Base-by-base conservation (phyloP, 805 yeast species). In the Ogataea pilisensis region DNA sequence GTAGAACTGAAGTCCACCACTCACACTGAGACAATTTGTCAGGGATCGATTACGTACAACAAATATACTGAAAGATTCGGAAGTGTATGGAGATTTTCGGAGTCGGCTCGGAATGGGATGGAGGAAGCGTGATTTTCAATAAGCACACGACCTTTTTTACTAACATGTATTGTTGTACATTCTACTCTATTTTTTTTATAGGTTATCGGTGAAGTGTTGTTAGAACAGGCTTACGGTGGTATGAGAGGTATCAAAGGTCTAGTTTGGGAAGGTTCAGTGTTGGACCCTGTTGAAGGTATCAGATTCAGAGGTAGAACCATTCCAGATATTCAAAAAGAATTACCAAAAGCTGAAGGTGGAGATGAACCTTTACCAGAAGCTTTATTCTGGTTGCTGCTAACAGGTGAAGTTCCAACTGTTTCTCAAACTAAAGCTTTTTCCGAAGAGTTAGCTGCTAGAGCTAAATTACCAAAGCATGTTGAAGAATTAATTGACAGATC, bases 151-250 rank as follows among this genome's bases (percentile, higher is more conserved):
- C 24, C 4, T 6, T 8, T n/a, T 11, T 18, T 32, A 32, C 35
- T 37, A 32, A 31, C 37, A 32, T 21, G 12, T 13, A 27, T 12
- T 17, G 7, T 14, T 26, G n/a, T n/a, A n/a, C 28, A 12, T 16
- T 28, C n/a, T n/a, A 21, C 11, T 31, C n/a, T 5, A 8, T 31
- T 18, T 11, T 25, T 13, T 12, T 19, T 6, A 35, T 33, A 63
- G 68, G 68, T 67, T 38, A 80, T 85, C 50, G 91, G 88, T 51
- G 87, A 84, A 65, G 83, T 83, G 49, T 65, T 72, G 43, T 70
- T 85, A 47, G 87, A 80, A 64, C 91, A 84, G 69, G 90, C 89
- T 31, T 85, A 84, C 68, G 95, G 95, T 70, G 95, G 95, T 72
- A 82, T 82, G 90, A 77, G 95, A 65, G 95, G 95, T 61, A 81